A percentile compares a stretch with the other conserved stretches of the same genome.
Evolutionary conservation across 305 asterid genomes (phyloP).

Genomic region (Caryopteris hybrid): DNA sequence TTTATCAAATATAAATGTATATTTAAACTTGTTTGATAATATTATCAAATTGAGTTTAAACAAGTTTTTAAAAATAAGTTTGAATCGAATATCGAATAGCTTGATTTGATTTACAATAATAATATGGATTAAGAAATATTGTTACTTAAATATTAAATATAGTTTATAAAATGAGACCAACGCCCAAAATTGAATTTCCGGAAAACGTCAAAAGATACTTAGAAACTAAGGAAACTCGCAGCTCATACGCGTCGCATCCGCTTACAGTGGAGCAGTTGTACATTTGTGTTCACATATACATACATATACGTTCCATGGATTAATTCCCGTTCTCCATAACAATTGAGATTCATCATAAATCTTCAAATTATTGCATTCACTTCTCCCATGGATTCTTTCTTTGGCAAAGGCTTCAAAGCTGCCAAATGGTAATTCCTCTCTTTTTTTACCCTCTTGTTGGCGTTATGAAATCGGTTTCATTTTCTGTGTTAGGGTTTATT

Average conservation of each 20-base stretch:
- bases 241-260: constrained; percentile 24
- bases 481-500: constrained; percentile 3
- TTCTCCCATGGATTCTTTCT: constrained; percentile 23
- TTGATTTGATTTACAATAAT: too few species aligned
- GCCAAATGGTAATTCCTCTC: constrained; percentile 24
- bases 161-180: too few species aligned
- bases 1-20: too few species aligned
- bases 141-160: too few species aligned
- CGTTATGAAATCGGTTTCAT: background rate
- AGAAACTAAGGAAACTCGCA: constrained; percentile 25
- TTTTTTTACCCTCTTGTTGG: background rate
- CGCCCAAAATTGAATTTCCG: too few species aligned
- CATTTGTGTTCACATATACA: background rate
- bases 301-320: background rate
- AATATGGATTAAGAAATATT: too few species aligned
- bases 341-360: background rate
- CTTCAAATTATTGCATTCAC: background rate
- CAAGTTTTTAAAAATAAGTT: too few species aligned
- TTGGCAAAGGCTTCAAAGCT: constrained; percentile 27
- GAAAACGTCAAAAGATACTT: constrained; percentile 5
- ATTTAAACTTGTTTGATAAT: too few species aligned
- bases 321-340: background rate
- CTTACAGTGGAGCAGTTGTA: background rate
- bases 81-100: too few species aligned
- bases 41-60: too few species aligned